Percentiles rank a stretch among this genome's conserved stretches.
Conservation (phyloP, 352 stramenopile species). For the Pythium apleroticum region DNA sequence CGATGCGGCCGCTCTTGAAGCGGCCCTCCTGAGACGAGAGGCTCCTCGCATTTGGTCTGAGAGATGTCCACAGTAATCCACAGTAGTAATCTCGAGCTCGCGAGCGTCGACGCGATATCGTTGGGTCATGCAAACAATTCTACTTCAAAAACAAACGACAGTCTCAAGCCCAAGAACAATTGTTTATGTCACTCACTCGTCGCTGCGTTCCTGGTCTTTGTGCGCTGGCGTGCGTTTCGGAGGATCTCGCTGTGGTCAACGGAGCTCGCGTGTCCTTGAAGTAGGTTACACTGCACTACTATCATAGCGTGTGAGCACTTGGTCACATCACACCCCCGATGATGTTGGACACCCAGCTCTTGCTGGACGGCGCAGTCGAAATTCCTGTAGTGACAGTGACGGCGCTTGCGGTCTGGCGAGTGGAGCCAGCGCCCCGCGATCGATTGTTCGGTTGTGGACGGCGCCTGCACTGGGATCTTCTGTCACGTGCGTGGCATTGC, state of each 20-base stretch:
- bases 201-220: background rate
- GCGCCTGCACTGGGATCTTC: background rate
- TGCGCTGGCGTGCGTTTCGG: background rate
- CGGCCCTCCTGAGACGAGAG: no score
- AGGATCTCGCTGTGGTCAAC: background rate
- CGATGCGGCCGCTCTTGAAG: no score
- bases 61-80: no score
- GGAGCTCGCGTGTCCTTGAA: background rate
- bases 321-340: background rate
- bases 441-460: background rate
- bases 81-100: no score
- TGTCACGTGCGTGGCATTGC: background rate
- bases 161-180: background rate
- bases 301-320: background rate
- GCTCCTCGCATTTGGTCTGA: no score
- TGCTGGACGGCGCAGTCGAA: background rate
- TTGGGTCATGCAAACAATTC: no score
- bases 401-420: background rate
- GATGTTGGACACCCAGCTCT: no score
- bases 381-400: background rate
- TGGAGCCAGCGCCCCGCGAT: background rate
- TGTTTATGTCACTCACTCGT: background rate
- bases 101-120: no score
- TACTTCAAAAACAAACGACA: no score
- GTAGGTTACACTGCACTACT: background rate